Evolutionary conservation across 2,329 filamentous ascomycete genomes (phyloP).

Genomic region (Sarocladium kiliense): DNA sequence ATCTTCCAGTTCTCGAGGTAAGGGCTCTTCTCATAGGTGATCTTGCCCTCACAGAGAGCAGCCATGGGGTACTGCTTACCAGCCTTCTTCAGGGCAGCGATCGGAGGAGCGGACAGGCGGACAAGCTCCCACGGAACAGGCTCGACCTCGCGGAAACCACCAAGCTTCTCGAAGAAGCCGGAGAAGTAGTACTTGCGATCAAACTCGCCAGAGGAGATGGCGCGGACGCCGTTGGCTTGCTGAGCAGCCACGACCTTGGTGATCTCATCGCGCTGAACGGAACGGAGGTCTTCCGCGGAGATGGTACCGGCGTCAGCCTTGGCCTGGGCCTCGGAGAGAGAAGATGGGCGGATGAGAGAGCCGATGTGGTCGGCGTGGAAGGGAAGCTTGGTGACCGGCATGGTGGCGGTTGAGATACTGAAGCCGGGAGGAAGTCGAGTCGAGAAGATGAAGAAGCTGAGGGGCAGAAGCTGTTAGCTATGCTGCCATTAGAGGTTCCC

Average conservation of each 20-base stretch:
- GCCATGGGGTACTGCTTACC: conserved; percentile 34
- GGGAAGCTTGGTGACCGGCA: conserved; percentile 31
- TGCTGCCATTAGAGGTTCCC: not conserved
- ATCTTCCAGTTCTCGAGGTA: conserved; percentile 39
- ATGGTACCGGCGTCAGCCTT: conserved; percentile 44
- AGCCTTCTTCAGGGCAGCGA: conserved; percentile 31
- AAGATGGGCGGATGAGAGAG: conserved; percentile 61
- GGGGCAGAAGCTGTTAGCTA: not conserved
- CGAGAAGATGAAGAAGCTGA: not conserved
- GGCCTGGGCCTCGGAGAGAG: conserved; percentile 49
- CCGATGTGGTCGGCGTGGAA: conserved; percentile 71
- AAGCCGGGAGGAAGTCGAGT: not conserved
- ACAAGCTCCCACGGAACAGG: conserved; percentile 33
- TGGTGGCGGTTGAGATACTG: not conserved
- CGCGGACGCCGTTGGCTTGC: conserved; percentile 55
- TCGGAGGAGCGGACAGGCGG: conserved; percentile 31
- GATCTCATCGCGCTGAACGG: conserved; percentile 57
- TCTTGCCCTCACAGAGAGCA: conserved; percentile 36
- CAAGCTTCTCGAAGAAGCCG: conserved; percentile 43
- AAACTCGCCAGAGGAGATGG: conserved; percentile 67
- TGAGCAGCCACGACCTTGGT: conserved; percentile 61
- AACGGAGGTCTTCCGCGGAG: conserved; percentile 32
- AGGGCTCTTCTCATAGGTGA: conserved; percentile 33
- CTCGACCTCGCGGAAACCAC: conserved; percentile 31
- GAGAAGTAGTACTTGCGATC: conserved; percentile 44